phyloP scores from a whole-genome alignment of 805 yeast species.

The Myxozyma melibiosi region DNA sequence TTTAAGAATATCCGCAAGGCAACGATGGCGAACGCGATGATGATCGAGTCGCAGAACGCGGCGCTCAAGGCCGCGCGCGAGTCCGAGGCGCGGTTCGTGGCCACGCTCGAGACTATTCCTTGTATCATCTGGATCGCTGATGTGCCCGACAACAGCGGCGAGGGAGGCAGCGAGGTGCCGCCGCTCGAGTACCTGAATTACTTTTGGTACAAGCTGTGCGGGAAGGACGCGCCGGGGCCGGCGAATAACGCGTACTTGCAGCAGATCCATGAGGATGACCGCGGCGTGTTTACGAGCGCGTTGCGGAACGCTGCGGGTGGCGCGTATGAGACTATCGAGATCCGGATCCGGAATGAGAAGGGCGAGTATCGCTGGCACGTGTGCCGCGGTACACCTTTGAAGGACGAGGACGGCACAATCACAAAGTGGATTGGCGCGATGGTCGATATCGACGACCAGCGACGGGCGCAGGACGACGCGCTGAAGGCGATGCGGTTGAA shows the following conservation, averaged over 20 bases:
- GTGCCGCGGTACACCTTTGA: constrained; percentile 29
- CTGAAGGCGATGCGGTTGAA: constrained; percentile 29
- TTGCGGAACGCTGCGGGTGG: constrained; percentile 18
- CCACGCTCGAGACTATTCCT: constrained; percentile 34
- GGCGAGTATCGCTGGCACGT: constrained; percentile 34
- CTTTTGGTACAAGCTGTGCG: constrained; percentile 32
- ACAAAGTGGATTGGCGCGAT: constrained; percentile 34
- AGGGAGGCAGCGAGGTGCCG: constrained; percentile 1
- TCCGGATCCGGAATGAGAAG: constrained; percentile 21
- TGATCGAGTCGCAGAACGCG: constrained; percentile 33
- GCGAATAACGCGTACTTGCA: constrained; percentile 24
- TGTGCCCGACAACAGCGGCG: constrained; percentile 2
- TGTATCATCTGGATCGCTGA: constrained; percentile 35
- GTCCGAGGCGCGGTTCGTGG: constrained; percentile 33
- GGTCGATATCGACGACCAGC: constrained; percentile 34
- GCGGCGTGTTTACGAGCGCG: constrained; percentile 13
- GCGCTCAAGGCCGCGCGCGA: constrained; percentile 32
- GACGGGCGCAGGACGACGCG: constrained; percentile 35
- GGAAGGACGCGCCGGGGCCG: constrained; percentile 30
- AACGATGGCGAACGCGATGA: constrained; percentile 34
- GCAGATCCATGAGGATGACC: constrained; percentile 32
- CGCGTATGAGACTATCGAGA: constrained; percentile 24
- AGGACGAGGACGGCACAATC: constrained; percentile 24
- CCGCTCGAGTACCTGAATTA: constrained; percentile 30
- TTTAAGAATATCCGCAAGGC: constrained; percentile 33